Conservation (phyloP, 148 eudicot genomes). For the Cornus suecica region DNA sequence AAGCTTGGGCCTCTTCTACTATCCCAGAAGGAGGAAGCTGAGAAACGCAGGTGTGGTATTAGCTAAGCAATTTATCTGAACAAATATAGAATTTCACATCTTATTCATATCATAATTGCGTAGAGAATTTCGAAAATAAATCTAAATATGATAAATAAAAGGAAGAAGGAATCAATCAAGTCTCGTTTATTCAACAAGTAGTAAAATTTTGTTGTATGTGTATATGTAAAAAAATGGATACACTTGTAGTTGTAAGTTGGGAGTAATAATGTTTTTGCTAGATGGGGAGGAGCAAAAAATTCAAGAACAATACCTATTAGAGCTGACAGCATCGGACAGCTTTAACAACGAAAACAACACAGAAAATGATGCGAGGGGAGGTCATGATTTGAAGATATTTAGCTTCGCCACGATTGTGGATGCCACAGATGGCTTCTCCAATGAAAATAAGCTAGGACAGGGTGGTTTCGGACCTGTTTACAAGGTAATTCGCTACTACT, state of each 20-base stretch:
- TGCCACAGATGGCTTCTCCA: constrained; percentile 24
- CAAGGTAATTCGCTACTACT: constrained; percentile 6
- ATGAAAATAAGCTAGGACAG: constrained; percentile 22
- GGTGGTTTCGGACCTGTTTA: constrained; percentile 28
- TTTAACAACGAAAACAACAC: not conserved
- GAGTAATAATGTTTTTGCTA: not conserved
- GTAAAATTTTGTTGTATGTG: not conserved
- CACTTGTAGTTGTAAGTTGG: not conserved
- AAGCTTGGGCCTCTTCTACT: constrained; percentile 3
- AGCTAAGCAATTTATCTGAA: no score
- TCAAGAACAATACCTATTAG: constrained; percentile 7
- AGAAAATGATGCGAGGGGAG: constrained; percentile 12
- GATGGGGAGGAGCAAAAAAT: constrained; percentile 16
- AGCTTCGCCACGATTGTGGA: constrained; percentile 9
- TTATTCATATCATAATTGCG: no score
- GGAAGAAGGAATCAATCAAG: no score
- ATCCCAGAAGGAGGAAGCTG: not conserved
- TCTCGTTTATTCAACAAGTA: not conserved
- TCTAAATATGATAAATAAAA: no score
- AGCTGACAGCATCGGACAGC: constrained; percentile 17
- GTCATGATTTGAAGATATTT: constrained; percentile 15
- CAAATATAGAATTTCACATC: no score
- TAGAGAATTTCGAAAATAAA: no score
- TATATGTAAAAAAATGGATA: not conserved
- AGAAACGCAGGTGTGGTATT: constrained; percentile 13